Evolutionary conservation across 805 yeast genomes (phyloP).

Genomic region (Maudiozyma saulgeensis): DNA sequence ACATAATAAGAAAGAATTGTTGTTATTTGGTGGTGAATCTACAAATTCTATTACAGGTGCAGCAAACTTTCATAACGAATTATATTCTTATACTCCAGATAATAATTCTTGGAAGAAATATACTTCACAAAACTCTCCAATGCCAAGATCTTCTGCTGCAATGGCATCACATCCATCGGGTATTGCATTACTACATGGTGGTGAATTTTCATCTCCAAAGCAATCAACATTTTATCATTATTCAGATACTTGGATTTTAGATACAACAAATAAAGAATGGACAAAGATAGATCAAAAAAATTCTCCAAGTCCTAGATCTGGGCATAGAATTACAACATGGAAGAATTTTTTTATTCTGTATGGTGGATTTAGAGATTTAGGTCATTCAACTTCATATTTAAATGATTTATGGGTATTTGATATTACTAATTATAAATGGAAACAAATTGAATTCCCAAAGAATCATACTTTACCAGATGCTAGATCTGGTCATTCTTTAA

Average conservation of each 20-base stretch:
- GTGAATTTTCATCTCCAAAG: conserved; percentile 94
- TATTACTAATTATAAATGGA: conserved; percentile 82
- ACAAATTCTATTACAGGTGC: conserved; percentile 36
- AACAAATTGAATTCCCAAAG: conserved; percentile 75
- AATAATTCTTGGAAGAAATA: conserved; percentile 73
- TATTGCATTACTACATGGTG: conserved; percentile 78
- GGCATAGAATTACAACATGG: conserved; percentile 87
- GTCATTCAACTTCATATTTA: conserved; percentile 71
- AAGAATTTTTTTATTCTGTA: conserved; percentile 75
- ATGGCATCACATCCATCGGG: conserved; percentile 93
- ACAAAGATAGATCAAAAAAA: conserved; percentile 55
- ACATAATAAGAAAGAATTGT: conserved; percentile 66
- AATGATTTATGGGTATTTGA: conserved; percentile 91
- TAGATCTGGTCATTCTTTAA: conserved; percentile 83
- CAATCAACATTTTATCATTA: conserved; percentile 93
- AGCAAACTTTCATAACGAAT: conserved; percentile 73
- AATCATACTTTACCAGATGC: conserved; percentile 80
- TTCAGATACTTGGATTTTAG: conserved; percentile 93
- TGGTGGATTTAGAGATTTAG: conserved; percentile 92
- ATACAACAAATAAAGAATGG: conserved; percentile 82
- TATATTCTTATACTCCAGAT: conserved; percentile 63
- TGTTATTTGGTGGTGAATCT: conserved; percentile 86
- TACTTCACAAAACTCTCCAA: conserved; percentile 77
- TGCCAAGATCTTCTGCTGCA: conserved; percentile 88
- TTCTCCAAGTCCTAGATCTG: conserved; percentile 81